A percentile compares a stretch with the other conserved stretches of the same genome.
Conservation (phyloP, 768 basidiomycete species). For the Leccinum rimulosum region DNA sequence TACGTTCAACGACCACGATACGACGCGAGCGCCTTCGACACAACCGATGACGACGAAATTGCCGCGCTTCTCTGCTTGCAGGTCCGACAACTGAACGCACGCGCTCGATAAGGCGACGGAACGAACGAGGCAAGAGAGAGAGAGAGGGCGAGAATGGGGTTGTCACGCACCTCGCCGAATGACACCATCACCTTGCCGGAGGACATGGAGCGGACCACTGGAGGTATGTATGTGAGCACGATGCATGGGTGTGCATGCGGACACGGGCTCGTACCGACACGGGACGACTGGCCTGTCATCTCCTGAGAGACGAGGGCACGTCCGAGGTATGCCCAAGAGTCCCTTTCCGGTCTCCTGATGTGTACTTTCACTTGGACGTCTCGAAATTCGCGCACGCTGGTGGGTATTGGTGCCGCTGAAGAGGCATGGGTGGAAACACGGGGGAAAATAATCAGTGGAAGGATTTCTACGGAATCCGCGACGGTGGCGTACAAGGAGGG, state of each 20-base stretch:
- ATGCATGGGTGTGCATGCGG: background rate
- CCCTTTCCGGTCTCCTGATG: slow-evolving; percentile 73
- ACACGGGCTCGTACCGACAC: slow-evolving; percentile 59
- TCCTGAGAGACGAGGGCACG: slow-evolving; percentile 77
- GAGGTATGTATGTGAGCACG: slow-evolving; percentile 7
- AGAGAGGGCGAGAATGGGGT: background rate
- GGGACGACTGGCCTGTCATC: slow-evolving; percentile 69
- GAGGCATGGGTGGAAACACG: background rate
- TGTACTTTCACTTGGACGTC: slow-evolving; percentile 86
- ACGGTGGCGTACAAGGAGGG: slow-evolving; percentile 20
- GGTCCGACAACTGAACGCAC: slow-evolving; percentile 50
- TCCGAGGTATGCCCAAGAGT: slow-evolving; percentile 80
- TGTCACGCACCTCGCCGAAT: slow-evolving; percentile 62
- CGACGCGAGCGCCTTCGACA: slow-evolving; percentile 67
- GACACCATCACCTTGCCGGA: slow-evolving; percentile 67
- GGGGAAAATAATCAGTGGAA: slow-evolving; percentile 11
- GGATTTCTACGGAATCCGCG: background rate
- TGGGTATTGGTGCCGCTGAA: slow-evolving; percentile 24
- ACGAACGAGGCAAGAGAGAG: background rate
- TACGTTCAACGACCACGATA: slow-evolving; percentile 87
- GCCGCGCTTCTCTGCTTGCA: slow-evolving; percentile 84
- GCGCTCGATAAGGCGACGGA: background rate
- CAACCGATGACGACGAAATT: slow-evolving; percentile 85
- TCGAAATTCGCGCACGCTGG: slow-evolving; percentile 55
- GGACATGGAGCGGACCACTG: slow-evolving; percentile 45